Base-by-base conservation (phyloP, 176 grass and related monocot species). In the Alloteropsis semialata region DNA sequence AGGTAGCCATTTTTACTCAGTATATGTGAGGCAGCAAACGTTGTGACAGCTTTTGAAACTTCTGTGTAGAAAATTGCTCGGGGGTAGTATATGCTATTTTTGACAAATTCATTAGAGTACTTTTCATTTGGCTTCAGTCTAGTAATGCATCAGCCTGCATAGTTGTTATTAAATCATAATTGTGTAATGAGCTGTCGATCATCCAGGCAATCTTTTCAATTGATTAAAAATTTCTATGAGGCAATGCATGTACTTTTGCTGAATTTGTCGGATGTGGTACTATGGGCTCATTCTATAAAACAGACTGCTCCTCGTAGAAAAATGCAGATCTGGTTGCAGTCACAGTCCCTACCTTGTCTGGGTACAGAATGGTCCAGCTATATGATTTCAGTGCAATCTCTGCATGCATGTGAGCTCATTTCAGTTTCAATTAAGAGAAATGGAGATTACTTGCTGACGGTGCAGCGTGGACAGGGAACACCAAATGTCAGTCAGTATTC, bases 361-460 rank as follows among this genome's bases (percentile, higher is more conserved):
- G 37, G n/a, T 42, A 77, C 25, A 69, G 37, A 6, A 72, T 39
- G 24, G 25, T 71, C 65, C 25, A 82, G 53, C 49, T 22, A 54
- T 39, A 67, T 80, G 22, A 11, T 21, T 18, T 25, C 48, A 53
- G 1, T 44, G 66, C 18, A 18, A 58, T 42, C 65, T 13, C 17
- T 33, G 37, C 37, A 43, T 56, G 50, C 66, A 59, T 45, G 38
- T 59, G 66, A 81, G 10, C 68, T 59, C 54, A 72, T 82, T 72
- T 60, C 19, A 30, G 24, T 57, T 41, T 30, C 30, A 65, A 44
- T 69, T 3, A 32, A 17, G 6, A 57, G 79, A 17, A 53, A 9
- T 42, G 15, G 22, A 54, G 22, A 8, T 54, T 56, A 15, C 32
- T 38, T 18, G 58, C 51, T 54, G 19, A 22, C 21, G 19, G 11